Base-by-base conservation (phyloP, 2,329 filamentous ascomycete species). In the Pseudocercospora fuligena region DNA sequence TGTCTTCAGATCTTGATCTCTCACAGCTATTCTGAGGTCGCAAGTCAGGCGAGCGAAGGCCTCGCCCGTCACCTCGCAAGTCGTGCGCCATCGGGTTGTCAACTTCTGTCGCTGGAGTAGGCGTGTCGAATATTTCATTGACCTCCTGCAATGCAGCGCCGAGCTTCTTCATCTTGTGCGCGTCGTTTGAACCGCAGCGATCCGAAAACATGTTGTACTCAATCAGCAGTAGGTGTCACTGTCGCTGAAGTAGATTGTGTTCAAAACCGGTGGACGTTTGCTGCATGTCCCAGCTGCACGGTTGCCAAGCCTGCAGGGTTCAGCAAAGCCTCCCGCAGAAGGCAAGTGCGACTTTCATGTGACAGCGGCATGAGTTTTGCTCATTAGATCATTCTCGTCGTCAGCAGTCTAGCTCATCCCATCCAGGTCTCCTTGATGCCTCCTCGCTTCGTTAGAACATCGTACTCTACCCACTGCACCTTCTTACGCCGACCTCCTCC, bases 391-490 rank as follows among this genome's bases (percentile, higher is more conserved):
- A 40, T 58, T 23, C 19, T 33, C 25, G 8, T 25, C 53, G 5
- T 25, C 47, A 53, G 14, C 47, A 27, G 2, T 1, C 7, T 21
- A 29, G 9, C 5, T 71, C 60, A 75, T 4, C 71, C 74, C 29
- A 77, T 65, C 72, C 72, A 79, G 71, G 87, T 87, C 77, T 92
- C 90, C 76, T 84, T 87, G 11, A 91, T 77, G 74, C 78, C 86
- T 1, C 90, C 91, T 69, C 81, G 78, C 64, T 85, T 83, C 59
- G 83, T 85, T 27, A 88, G 85, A 51, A 92, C 79, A 78, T 92
- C 91, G 81, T 94, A 98, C 81, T 98, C 95, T 1, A 94, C 85
- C 94, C 95, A 98, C 69, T 89, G 86, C 5, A 89, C 91, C 65
- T 77, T 76, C 6, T 90, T 87, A 69, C 88, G 87, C 61, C 89